phyloP scores from a whole-genome alignment of 148 eudicot species.

The Camellia japonica region DNA sequence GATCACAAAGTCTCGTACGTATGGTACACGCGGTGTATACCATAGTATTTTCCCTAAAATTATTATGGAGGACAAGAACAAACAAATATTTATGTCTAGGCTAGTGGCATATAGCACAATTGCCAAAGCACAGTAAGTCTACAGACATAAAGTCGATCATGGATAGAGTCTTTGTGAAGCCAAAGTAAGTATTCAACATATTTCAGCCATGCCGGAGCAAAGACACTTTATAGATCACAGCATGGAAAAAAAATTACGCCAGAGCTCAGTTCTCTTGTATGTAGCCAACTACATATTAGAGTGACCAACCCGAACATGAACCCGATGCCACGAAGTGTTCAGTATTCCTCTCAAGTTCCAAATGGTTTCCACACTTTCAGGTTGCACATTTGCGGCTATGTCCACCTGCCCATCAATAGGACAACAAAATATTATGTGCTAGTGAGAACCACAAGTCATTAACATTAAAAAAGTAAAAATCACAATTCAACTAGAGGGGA shows the following conservation, averaged over 20 bases:
- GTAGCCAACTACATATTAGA: conserved; percentile 46
- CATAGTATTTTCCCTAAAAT: too few species aligned
- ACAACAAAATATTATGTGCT: not conserved
- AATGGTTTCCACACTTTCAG: conserved; percentile 62
- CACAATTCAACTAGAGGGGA: not conserved
- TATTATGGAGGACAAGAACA: too few species aligned
- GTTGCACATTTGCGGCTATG: conserved; percentile 75
- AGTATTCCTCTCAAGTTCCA: conserved; percentile 93
- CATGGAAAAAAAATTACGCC: not conserved
- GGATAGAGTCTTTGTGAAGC: too few species aligned
- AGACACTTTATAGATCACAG: not conserved
- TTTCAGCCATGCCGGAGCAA: not conserved
- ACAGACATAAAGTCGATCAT: too few species aligned
- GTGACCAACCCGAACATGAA: conserved; percentile 66
- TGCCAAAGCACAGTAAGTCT: too few species aligned
- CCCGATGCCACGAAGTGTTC: conserved; percentile 93
- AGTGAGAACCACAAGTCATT: not conserved
- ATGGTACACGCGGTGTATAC: too few species aligned
- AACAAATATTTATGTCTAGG: too few species aligned
- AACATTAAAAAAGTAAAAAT: not conserved
- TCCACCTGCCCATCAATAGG: conserved; percentile 54
- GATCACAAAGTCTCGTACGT: too few species aligned
- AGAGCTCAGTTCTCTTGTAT: not conserved
- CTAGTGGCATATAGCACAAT: too few species aligned
- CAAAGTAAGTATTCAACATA: too few species aligned